These are phyloP conservation scores for Exserohilum turcica DNA, from an alignment of 2,329 filamentous ascomycete genomes.

Conservation along the genomic window DNA sequence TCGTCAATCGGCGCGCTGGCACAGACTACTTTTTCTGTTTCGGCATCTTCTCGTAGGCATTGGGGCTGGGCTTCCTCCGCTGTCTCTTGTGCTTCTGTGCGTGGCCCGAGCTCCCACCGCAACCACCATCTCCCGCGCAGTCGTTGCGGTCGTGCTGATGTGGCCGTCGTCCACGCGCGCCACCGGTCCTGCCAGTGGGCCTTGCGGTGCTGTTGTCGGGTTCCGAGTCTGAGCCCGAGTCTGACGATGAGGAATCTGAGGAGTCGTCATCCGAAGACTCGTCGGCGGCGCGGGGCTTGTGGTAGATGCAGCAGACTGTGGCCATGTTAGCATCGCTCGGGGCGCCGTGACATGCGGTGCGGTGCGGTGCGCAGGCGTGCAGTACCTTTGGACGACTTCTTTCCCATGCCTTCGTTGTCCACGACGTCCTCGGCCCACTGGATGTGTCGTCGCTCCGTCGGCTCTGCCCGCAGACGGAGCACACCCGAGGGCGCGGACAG, in stretches of 20 bases:
- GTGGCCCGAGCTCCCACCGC: constrained; percentile 49
- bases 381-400: constrained; percentile 90
- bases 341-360: not conserved
- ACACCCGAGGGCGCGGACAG: constrained; percentile 44
- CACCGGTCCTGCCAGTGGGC: constrained; percentile 40
- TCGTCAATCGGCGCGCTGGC: constrained; percentile 2
- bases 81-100: constrained; percentile 48
- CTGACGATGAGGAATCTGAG: constrained; percentile 59
- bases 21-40: constrained; percentile 49
- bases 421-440: constrained; percentile 93
- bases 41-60: constrained; percentile 80
- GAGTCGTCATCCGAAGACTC: constrained; percentile 77
- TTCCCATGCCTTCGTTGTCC: constrained; percentile 92
- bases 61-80: constrained; percentile 68
- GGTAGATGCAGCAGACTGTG: constrained; percentile 98
- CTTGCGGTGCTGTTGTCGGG: constrained; percentile 57
- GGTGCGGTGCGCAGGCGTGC: too few relatives aligned
- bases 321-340: not conserved
- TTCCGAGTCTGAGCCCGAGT: constrained; percentile 61
- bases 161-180: constrained; percentile 31
- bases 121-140: constrained; percentile 49
- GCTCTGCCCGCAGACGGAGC: constrained; percentile 50
- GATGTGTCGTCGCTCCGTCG: constrained; percentile 64
- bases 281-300: constrained; percentile 70
- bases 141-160: constrained; percentile 35